Conservation (phyloP, 2,329 filamentous ascomycete species). For the Magnaporthales sp. region DNA sequence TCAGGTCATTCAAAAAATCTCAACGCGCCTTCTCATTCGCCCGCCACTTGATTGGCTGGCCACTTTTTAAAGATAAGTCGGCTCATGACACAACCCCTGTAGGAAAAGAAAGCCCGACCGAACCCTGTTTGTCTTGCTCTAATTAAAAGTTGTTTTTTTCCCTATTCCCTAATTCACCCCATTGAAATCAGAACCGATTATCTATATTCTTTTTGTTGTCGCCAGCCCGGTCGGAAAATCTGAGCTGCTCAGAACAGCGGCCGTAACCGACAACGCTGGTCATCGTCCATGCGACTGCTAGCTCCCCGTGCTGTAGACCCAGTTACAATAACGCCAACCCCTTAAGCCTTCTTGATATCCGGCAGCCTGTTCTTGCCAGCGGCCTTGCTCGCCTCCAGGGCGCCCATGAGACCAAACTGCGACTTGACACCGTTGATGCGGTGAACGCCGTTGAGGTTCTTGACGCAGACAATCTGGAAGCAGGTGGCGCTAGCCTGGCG, state of each 20-base stretch:
- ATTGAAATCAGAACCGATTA: neutral
- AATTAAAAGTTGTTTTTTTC: neutral
- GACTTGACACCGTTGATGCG: conserved; percentile 64
- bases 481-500: conserved; percentile 78
- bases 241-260: neutral
- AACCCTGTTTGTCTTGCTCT: neutral
- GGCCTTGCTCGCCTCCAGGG: conserved; percentile 32
- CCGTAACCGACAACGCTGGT: neutral
- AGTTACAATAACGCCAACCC: neutral
- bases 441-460: conserved; percentile 85
- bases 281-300: neutral
- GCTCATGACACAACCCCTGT: neutral
- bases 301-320: neutral
- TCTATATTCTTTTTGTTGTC: neutral
- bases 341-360: conserved; percentile 1
- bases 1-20: neutral
- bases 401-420: conserved; percentile 62
- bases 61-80: neutral
- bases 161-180: neutral
- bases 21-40: neutral
- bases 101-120: neutral
- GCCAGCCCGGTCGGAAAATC: neutral
- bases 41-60: neutral
- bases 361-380: conserved; percentile 5
- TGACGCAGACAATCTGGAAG: conserved; percentile 79